Conservation (phyloP, 257 asterid species). For the Scutellaria baicalensis region DNA sequence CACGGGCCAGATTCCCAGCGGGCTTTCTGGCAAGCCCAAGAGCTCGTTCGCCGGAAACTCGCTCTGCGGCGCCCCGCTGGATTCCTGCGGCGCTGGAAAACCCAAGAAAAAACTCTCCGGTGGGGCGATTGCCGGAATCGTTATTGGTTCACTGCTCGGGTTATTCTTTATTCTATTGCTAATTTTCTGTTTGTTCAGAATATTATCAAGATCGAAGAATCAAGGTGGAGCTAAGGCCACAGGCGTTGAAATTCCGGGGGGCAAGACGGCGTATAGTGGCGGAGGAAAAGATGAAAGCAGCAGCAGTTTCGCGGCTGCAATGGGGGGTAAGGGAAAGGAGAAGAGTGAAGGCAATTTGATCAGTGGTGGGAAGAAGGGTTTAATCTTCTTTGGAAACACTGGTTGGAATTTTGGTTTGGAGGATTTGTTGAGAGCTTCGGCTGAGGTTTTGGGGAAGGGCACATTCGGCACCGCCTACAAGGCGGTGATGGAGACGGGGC, state of each 20-base stretch:
- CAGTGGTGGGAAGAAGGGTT: conserved; percentile 32
- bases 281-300: conserved; percentile 20
- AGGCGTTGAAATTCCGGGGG: conserved; percentile 29
- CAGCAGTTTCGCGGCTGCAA: conserved; percentile 23
- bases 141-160: conserved; percentile 48
- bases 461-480: conserved; percentile 78
- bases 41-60: conserved; percentile 56
- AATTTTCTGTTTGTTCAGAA: conserved; percentile 41
- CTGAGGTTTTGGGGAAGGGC: conserved; percentile 95
- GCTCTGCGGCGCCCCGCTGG: conserved; percentile 70
- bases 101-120: conserved; percentile 45
- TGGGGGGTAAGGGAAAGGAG: conserved; percentile 18
- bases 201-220: conserved; percentile 14
- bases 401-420: conserved; percentile 55
- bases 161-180: conserved; percentile 37
- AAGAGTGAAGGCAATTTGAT: conserved; percentile 10
- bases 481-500: conserved; percentile 61
- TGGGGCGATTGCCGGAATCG: conserved; percentile 75
- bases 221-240: conserved; percentile 12
- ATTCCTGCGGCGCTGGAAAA: conserved; percentile 33
- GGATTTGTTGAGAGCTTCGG: conserved; percentile 82
- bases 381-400: conserved; percentile 45
- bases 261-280: conserved; percentile 11
- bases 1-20: conserved; percentile 51
- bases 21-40: conserved; percentile 36